Base-by-base conservation (phyloP, 2,329 filamentous ascomycete genomes). In the Fusarium sarcochroum region DNA sequence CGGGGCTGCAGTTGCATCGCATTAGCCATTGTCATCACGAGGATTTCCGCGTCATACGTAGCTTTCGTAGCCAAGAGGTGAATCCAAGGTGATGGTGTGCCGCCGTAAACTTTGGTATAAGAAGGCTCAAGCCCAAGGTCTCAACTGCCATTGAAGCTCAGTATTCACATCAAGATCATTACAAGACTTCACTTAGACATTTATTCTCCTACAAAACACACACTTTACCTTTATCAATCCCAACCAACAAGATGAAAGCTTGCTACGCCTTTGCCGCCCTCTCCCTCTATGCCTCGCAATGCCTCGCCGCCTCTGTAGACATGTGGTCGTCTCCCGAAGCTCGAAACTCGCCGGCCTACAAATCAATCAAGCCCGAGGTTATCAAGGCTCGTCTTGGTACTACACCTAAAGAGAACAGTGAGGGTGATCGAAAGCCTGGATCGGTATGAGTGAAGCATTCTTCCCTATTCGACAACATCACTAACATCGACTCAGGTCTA, bases 401-500 rank as follows among this genome's bases (percentile, higher is more conserved):
- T 20, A 64, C 68, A 10, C 59, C 66, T 14, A 32, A 49, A 18
- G 68, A 75, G 50, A 54, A 68, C 27, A 50, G 64, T 6, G 44
- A 58, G 10, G 52, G 60, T 9, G 37, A 53, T 13, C 63, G 73
- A 38, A 57, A 66, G 13, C 38, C 63, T 14, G 69, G 66, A 47
- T 66, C 60, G 49, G 73, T 75, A 66, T 21, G 58, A 37, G 35
- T 30, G 25, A 18, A 32, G 6, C 34, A 5, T 20, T 32, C 10
- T 11, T 21, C 13, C 6, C 17, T 17, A 18, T 8, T 25, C 13
- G 5, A 20, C 17, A 5, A 8, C 7, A 17, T 32, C 10, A 37
- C 45, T 75, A 44, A 74, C 18, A 27, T 7, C 13, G 7, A 15
- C n/a, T n/a, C 18, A 75, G 72, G 64, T 75, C 21, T 75, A 75